A percentile compares a stretch with the other conserved stretches of the same genome.
These are phyloP conservation scores for Ceratobasidium theobromae DNA, from an alignment of 1,284 basidiomycete genomes.

Conservation along the genomic window DNA sequence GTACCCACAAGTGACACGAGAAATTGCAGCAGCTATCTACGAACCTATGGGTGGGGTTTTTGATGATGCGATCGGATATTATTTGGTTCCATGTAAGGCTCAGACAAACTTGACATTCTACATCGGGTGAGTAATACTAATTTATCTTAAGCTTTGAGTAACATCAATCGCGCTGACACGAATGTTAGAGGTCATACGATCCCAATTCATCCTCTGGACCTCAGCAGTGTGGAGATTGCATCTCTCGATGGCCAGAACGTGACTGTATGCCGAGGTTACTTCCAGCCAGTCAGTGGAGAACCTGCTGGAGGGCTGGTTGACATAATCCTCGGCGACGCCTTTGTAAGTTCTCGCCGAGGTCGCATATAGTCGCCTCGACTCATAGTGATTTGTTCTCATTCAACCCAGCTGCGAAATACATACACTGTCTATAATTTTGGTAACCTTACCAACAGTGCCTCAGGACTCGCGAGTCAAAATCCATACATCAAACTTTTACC, in stretches of 20 bases:
- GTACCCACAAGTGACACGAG: not conserved
- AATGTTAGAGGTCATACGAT: not conserved
- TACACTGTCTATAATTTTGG: conserved; percentile 8
- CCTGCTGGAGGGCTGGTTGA: not conserved
- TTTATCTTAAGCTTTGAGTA: not conserved
- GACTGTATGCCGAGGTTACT: not conserved
- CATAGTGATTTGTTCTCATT: not conserved
- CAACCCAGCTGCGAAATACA: not conserved
- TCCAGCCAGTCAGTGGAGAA: not conserved
- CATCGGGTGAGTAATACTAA: not conserved
- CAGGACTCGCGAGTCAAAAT: not conserved
- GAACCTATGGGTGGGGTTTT: not conserved
- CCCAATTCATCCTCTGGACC: conserved; percentile 2
- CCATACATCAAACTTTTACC: conserved; percentile 1
- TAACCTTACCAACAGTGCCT: not conserved
- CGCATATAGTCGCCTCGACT: not conserved
- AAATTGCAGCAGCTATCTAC: not conserved
- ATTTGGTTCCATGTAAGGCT: not conserved
- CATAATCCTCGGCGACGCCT: no score
- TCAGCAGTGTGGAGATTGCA: not conserved
- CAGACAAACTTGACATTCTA: not conserved
- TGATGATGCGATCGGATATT: not conserved
- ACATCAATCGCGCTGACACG: not conserved
- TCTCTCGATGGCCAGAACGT: not conserved
- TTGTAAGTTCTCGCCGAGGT: no score